Conservation (phyloP, 1,284 basidiomycete species). For the Trametes hirsuta region DNA sequence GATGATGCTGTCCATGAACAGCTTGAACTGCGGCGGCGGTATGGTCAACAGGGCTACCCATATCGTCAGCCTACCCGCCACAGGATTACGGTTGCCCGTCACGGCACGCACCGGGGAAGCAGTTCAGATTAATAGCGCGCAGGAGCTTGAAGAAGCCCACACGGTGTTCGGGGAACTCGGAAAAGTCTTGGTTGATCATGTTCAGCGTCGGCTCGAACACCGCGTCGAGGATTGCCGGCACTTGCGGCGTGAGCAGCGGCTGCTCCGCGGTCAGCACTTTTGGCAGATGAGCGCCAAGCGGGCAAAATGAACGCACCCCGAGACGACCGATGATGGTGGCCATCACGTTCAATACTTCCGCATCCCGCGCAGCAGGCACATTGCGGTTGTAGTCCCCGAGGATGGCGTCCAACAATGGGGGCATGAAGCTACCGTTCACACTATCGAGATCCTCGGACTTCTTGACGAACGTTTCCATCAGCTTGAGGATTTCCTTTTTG, state of each 20-base stretch:
- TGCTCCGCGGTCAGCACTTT: constrained; percentile 34
- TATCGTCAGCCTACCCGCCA: constrained; percentile 11
- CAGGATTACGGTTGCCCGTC: constrained; percentile 2
- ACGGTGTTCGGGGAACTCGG: constrained; percentile 98
- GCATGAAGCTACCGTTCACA: constrained; percentile 92
- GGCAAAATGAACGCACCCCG: constrained; percentile 57
- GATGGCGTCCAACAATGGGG: constrained; percentile 95
- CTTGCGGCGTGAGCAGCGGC: constrained; percentile 89
- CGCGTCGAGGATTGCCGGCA: constrained; percentile 95
- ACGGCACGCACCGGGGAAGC: constrained; percentile 82
- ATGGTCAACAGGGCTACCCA: constrained; percentile 83
- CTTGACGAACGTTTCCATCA: constrained; percentile 98
- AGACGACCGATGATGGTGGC: constrained; percentile 92
- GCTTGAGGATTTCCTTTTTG: constrained; percentile 97
- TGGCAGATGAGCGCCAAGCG: neutral
- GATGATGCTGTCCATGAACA: constrained; percentile 98
- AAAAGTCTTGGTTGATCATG: constrained; percentile 99
- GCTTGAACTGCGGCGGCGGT: constrained; percentile 93
- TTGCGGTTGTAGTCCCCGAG: constrained; percentile 97
- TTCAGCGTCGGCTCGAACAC: constrained; percentile 97
- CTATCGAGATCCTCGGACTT: constrained; percentile 96
- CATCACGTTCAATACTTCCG: constrained; percentile 98
- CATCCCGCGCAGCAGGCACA: constrained; percentile 92
- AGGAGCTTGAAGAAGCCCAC: constrained; percentile 97
- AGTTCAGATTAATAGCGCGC: constrained; percentile 90